These are phyloP conservation scores for Podospora conica DNA, from an alignment of 495 filamentous ascomycete genomes.

Conservation along the genomic window DNA sequence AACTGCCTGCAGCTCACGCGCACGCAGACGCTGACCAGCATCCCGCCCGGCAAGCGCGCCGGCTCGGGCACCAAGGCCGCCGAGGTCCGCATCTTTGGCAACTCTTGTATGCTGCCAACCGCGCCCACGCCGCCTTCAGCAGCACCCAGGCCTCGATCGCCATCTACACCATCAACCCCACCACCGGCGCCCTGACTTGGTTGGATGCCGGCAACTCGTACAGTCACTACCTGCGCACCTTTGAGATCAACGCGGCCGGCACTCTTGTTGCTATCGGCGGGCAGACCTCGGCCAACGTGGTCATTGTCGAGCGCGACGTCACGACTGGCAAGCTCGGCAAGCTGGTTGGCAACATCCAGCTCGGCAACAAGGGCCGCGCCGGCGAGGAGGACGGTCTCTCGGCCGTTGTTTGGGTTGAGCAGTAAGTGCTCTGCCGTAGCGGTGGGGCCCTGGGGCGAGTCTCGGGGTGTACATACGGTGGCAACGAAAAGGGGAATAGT, in stretches of 20 bases:
- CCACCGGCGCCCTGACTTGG: conserved; percentile 31
- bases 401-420: conserved; percentile 42
- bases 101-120: conserved; percentile 40
- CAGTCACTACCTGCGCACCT: conserved; percentile 48
- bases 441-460: not conserved
- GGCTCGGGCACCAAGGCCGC: conserved; percentile 38
- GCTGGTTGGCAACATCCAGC: conserved; percentile 35
- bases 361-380: conserved; percentile 36
- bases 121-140: conserved; percentile 40
- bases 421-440: not conserved
- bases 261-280: conserved; percentile 58
- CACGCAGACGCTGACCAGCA: conserved; percentile 35
- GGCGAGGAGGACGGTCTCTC: conserved; percentile 43
- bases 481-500: too few relatives aligned
- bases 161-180: conserved; percentile 29
- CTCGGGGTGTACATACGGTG: too few relatives aligned
- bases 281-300: conserved; percentile 56
- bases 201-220: conserved; percentile 37
- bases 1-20: conserved; percentile 31
- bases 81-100: conserved; percentile 36
- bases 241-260: conserved; percentile 57
- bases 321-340: conserved; percentile 51
- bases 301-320: conserved; percentile 51
- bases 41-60: conserved; percentile 27
- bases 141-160: conserved; percentile 35